Base-by-base conservation (phyloP, 441 rosid genomes). In the Aleurites moluccanus region DNA sequence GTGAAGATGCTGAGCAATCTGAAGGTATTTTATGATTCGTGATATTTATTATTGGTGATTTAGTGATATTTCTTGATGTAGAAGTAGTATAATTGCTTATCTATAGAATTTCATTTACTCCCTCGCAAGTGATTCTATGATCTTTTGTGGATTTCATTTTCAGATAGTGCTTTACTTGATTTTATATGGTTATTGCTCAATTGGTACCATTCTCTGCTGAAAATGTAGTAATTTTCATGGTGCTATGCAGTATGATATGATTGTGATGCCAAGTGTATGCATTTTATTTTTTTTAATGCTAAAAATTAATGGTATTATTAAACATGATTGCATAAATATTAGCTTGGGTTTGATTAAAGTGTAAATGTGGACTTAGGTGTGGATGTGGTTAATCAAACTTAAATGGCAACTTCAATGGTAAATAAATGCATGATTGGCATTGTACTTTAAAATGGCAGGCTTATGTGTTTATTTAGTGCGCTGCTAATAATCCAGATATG, bases 1-100 rank as follows among this genome's bases (percentile, higher is more conserved):
- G 99, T 96, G 82, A 96, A 96, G 90, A 96, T 93, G 98, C 89
- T 96, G 73, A 91, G 99, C 87, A 96, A 96, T 85, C 85, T 92
- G 81, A 96, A 96, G 97, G 97, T 91, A 84, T 59, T 67, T 64
- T 72, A 20, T 49, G 52, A 40, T 13, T 64, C 5, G 25, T 33
- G 20, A 23, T 44, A 47, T 53, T 44, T 64, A 23, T 62, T 61
- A 50, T 45, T 60, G 4, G 57, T 27, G 47, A 38, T 47, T 25
- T 55, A 50, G 55, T 50, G n/a, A 73, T 62, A 67, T 73, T 38
- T 4, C 62, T 23, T 77, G 8, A 10, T 53, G 30, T 56, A 4
- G 47, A 11, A 9, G 14, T 44, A 13, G n/a, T 25, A 20, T 23
- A 13, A 66, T 59, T 56, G 57, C 45, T 42, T 56, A 0, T 55